These are phyloP conservation scores for Sporobolomyces pararoseus DNA, from an alignment of 768 basidiomycete genomes.

Conservation along the genomic window DNA sequence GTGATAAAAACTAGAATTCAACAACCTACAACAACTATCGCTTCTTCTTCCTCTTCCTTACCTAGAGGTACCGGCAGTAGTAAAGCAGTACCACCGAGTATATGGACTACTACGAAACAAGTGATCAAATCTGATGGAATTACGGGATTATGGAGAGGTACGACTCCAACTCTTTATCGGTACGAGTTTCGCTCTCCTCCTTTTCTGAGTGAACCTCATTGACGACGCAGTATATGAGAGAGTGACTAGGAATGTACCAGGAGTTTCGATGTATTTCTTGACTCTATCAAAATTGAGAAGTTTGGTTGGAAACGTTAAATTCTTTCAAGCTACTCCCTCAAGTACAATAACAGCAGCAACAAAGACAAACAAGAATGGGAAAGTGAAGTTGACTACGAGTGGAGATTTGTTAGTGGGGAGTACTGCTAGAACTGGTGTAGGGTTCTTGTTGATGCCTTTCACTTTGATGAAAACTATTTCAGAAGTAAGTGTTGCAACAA, in stretches of 20 bases:
- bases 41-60: neutral
- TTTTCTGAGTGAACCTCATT: neutral
- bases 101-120: constrained; percentile 19
- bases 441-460: constrained; percentile 52
- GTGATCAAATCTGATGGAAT: constrained; percentile 32
- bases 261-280: constrained; percentile 53
- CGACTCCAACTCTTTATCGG: constrained; percentile 40
- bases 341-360: neutral
- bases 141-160: constrained; percentile 36
- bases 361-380: constrained; percentile 32
- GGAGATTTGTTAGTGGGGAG: constrained; percentile 52
- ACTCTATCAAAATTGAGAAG: constrained; percentile 50
- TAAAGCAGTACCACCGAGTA: neutral
- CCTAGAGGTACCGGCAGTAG: neutral
- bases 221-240: neutral
- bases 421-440: constrained; percentile 50
- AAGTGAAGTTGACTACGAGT: constrained; percentile 48
- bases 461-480: constrained; percentile 52
- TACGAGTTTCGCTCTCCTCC: neutral
- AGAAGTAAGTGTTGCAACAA: constrained; percentile 49
- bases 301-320: constrained; percentile 45
- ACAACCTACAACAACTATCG: constrained; percentile 16
- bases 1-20: constrained; percentile 42
- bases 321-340: constrained; percentile 43
- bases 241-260: constrained; percentile 51